Percentiles rank a stretch among this genome's conserved stretches.
phyloP scores from a whole-genome alignment of 805 yeast species.

The Ogataea sp. region DNA sequence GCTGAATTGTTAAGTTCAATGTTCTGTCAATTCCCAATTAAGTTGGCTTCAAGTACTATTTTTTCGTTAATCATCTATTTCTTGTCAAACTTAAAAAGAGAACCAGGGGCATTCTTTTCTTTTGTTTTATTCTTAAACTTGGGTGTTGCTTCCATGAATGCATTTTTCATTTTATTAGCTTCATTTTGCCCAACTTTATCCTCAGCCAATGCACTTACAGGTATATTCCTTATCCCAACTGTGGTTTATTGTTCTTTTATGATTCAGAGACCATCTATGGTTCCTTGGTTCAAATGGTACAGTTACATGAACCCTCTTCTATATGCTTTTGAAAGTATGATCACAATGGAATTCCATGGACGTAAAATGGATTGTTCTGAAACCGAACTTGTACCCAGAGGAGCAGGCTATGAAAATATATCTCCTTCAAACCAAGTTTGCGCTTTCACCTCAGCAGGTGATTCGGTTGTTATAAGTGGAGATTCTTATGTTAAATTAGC shows the following conservation, averaged over 20 bases:
- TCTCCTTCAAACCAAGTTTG: constrained; percentile 37
- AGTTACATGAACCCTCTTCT: constrained; percentile 40
- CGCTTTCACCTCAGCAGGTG: constrained; percentile 46
- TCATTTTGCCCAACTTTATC: constrained; percentile 39
- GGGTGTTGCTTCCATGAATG: constrained; percentile 36
- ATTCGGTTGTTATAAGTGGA: constrained; percentile 43
- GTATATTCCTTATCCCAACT: constrained; percentile 41
- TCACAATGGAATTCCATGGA: constrained; percentile 50
- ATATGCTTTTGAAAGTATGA: constrained; percentile 44
- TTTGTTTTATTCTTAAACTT: constrained; percentile 33
- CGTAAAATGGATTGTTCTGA: constrained; percentile 42
- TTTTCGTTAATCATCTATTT: constrained; percentile 43
- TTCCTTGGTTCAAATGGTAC: constrained; percentile 58
- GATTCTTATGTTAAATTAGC: constrained; percentile 35
- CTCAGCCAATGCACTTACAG: constrained; percentile 55
- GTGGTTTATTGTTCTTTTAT: constrained; percentile 59
- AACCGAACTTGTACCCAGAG: constrained; percentile 39
- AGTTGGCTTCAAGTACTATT: constrained; percentile 39
- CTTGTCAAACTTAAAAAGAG: constrained; percentile 40
- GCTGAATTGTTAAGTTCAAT: constrained; percentile 55
- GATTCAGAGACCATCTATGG: constrained; percentile 49
- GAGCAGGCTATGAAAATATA: constrained; percentile 42
- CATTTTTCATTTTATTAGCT: constrained; percentile 47
- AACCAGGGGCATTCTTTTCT: constrained; percentile 49
- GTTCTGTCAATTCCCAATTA: constrained; percentile 49